These are phyloP conservation scores for Backusella tarrabulga DNA, from an alignment of 192 early-diverging fungal genomes.

Conservation along the genomic window DNA sequence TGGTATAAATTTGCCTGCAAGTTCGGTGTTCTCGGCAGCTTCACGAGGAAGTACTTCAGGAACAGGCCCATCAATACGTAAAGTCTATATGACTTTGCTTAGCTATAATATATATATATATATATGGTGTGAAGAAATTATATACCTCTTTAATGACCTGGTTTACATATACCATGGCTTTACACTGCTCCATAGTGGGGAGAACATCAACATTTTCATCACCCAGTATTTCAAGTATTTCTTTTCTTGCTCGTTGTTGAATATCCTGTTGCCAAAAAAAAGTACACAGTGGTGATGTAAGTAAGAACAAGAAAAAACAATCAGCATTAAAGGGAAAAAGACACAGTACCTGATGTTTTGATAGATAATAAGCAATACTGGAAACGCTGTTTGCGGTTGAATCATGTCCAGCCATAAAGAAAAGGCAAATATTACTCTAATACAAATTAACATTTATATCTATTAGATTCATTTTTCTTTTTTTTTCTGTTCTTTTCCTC, in stretches of 20 bases:
- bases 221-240: slow-evolving; percentile 52
- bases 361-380: slow-evolving; percentile 45
- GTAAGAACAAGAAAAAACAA: neutral
- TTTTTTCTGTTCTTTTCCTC: neutral
- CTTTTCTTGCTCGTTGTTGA: slow-evolving; percentile 53
- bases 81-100: neutral
- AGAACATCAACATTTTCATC: slow-evolving; percentile 46
- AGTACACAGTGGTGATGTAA: neutral
- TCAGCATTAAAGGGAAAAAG: neutral
- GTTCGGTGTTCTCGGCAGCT: slow-evolving; percentile 17
- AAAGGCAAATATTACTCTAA: slow-evolving; percentile 33
- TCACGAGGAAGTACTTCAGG: neutral
- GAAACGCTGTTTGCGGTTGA: slow-evolving; percentile 57
- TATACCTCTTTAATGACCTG: slow-evolving; percentile 49
- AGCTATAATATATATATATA: neutral
- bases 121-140: neutral
- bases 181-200: slow-evolving; percentile 49
- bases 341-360: slow-evolving; percentile 20
- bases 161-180: slow-evolving; percentile 50
- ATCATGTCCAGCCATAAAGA: slow-evolving; percentile 61
- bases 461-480: neutral
- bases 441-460: neutral
- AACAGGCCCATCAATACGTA: neutral
- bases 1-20: slow-evolving; percentile 21
- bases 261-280: slow-evolving; percentile 22